Evolutionary conservation across 2,329 filamentous ascomycete species (phyloP).

Genomic region (Fusarium sp.): DNA sequence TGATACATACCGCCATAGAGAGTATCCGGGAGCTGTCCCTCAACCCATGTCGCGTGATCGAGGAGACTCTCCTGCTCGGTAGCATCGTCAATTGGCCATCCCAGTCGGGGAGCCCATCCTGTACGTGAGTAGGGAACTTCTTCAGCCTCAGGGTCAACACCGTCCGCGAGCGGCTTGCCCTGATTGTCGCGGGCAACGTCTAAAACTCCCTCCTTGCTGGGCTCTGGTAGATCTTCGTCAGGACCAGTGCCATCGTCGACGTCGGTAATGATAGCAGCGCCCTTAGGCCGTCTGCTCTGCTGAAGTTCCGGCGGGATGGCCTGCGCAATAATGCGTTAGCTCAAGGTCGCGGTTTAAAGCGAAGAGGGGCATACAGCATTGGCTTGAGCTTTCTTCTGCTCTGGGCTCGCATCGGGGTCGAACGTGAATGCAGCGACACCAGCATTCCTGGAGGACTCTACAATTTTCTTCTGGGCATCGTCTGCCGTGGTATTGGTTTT

Average conservation of each 20-base stretch:
- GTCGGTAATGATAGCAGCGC: slow-evolving; percentile 81
- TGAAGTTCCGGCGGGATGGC: slow-evolving; percentile 57
- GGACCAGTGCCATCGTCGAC: slow-evolving; percentile 77
- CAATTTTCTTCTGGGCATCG: slow-evolving; percentile 78
- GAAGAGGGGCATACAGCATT: slow-evolving; percentile 71
- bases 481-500: slow-evolving; percentile 75
- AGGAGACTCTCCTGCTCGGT: slow-evolving; percentile 76
- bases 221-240: slow-evolving; percentile 81
- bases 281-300: slow-evolving; percentile 62
- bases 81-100: slow-evolving; percentile 71
- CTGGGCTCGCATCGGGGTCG: slow-evolving; percentile 84
- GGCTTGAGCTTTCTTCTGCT: slow-evolving; percentile 86
- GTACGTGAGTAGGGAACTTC: slow-evolving; percentile 65
- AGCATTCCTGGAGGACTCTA: slow-evolving; percentile 82
- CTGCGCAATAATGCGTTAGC: slow-evolving; percentile 43
- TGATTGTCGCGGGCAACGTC: slow-evolving; percentile 64
- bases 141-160: slow-evolving; percentile 65
- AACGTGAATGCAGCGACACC: slow-evolving; percentile 87
- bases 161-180: slow-evolving; percentile 63
- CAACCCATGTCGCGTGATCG: slow-evolving; percentile 90
- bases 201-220: slow-evolving; percentile 77
- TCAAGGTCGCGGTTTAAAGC: slow-evolving; percentile 2
- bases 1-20: slow-evolving; percentile 81
- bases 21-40: slow-evolving; percentile 86
- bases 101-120: slow-evolving; percentile 91